Evolutionary conservation across 345 rosid species (phyloP), one percentile per base, ranked within the genome.

Genomic region (Luvunga scandens): DNA sequence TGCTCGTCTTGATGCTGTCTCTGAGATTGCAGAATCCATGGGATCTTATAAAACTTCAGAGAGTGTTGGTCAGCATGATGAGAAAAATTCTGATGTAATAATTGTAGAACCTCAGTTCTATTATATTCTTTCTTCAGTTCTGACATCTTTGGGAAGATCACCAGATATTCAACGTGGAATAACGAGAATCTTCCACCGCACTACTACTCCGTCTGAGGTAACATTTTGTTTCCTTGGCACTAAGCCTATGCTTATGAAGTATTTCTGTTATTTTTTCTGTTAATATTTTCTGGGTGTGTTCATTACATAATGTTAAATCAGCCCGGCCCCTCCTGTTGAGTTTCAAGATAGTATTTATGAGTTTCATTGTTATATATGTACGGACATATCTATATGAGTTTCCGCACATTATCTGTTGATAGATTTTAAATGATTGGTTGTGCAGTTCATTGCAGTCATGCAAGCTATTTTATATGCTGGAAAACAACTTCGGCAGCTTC

Each of bases 1-100:
- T 75, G 90, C 96, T 87, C 99, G 99, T 80, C 99, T 93, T 80
- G 96, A 91, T 87, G 98, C 97, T 86, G 99, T 95, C 87, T 92
- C 96, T 82, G 99, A 95, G 90, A 94, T 93, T 81, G 85, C 89
- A 81, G 93, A 88, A 76, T 89, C 90, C 81, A 89, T 93, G 94
- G 88, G 96, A 34, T 88, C 90, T 69, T 78, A 71, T 76, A 92
- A 81, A 85, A 84, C 81, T 75, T 83, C 86, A 61, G 88, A 83
- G 75, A 57, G 33, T 65, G 79, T 73, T 33, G 80, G 71, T 42
- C 85, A 79, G 39, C 78, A 80, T 69, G 89, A 82, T 69, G 84
- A 77, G 79, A 88, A 83, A 57, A 82, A 78, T 80, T 77, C 85
- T 82, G 87, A 83, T 78, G 67, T 79, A 80, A 70, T 86, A 75